Base-by-base conservation (phyloP, 768 basidiomycete genomes). In the Piloderma croceum region DNA sequence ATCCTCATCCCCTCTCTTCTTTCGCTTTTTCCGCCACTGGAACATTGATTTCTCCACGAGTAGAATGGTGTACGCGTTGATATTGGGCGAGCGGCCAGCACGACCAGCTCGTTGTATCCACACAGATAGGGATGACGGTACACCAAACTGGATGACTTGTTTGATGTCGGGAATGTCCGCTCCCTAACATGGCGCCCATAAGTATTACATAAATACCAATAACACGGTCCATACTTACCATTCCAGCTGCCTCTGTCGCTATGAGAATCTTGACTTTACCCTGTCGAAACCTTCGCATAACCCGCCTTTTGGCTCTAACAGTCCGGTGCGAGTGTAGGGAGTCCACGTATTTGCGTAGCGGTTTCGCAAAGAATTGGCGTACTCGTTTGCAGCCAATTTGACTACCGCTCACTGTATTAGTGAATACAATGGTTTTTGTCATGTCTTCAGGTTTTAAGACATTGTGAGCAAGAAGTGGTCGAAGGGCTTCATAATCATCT, bases 161-260 rank as follows among this genome's bases (percentile, higher is more conserved):
- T 57, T 56, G 21, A 70, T 57, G 42, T 70, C 59, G 0, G 61
- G 57, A 18, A 68, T 66, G 34, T 65, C 61, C 0, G 56, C 41
- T 4, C 63, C 63, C 62, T 65, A 37, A 3, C n/a, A 32, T n/a
- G 32, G 31, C 6, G 13, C 7, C 24, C 13, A n/a, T 22, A 6
- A 29, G 12, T 6, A 10, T 23, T 12, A 12, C 3, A 15, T 25
- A 27, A 3, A 22, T 32, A 24, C 22, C 15, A n/a, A 22, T 23
- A n/a, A 22, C 10, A 15, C 9, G 34, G 34, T 24, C 25, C 24
- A n/a, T 37, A 46, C 59, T 15, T 42, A 64, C 65, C 63, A 67
- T 67, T 19, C 63, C 64, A 4, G 60, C 61, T 0, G 57, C 63
- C 34, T 67, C 63, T 10, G 65, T 65, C 12, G 60, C 53, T 6